Conservation (phyloP, 495 filamentous ascomycete species). For the Lepraria neglecta region DNA sequence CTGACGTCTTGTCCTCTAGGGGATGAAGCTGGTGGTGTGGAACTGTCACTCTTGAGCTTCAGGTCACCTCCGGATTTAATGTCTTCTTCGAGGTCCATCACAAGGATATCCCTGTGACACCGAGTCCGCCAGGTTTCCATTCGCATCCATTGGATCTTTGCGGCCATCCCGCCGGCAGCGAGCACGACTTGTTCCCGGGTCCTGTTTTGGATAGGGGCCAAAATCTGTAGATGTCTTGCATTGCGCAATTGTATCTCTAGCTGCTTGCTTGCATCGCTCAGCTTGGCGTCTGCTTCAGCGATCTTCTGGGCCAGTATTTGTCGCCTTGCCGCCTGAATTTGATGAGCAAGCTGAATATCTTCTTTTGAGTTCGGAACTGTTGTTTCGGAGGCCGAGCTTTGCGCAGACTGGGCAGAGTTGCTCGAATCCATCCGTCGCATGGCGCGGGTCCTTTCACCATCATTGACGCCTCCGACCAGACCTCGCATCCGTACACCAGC, state of each 20-base stretch:
- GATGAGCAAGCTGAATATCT: constrained; percentile 71
- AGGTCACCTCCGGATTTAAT: constrained; percentile 18
- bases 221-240: constrained; percentile 82
- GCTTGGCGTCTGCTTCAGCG: constrained; percentile 71
- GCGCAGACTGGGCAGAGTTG: constrained; percentile 51
- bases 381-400: constrained; percentile 64
- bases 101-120: constrained; percentile 84
- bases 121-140: constrained; percentile 89
- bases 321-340: constrained; percentile 72
- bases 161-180: constrained; percentile 77
- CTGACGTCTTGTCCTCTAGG: constrained; percentile 6
- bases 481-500: constrained; percentile 88
- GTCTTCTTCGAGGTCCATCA: constrained; percentile 79
- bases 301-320: constrained; percentile 80
- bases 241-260: constrained; percentile 80
- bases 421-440: constrained; percentile 60
- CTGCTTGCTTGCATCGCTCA: constrained; percentile 63
- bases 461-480: constrained; percentile 76
- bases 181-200: constrained; percentile 80
- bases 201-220: constrained; percentile 80
- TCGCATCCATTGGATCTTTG: constrained; percentile 85
- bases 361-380: constrained; percentile 59
- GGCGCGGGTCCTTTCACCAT: constrained; percentile 70
- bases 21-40: constrained; percentile 12
- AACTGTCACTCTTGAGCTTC: constrained; percentile 8